These are phyloP conservation scores for Solanum pinnatisectum DNA, from an alignment of 257 asterid genomes.

Conservation along the genomic window DNA sequence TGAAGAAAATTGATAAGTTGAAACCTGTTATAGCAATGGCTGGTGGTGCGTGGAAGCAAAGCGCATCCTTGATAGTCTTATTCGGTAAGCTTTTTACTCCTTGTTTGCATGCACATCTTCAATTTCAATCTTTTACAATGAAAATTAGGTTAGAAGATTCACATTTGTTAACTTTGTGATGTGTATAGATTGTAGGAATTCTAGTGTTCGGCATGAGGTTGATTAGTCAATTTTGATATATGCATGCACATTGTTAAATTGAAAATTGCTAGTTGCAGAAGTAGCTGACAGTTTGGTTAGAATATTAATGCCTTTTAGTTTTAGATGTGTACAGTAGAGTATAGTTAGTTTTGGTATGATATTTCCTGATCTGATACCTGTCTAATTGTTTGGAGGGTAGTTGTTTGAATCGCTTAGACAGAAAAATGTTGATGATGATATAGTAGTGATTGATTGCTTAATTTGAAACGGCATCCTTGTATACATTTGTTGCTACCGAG, in stretches of 20 bases:
- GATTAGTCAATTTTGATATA: background rate
- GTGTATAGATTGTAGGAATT: no score
- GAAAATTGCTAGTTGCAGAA: background rate
- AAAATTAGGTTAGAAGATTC: no score
- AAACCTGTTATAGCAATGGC: background rate
- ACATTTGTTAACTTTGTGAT: no score
- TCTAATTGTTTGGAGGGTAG: background rate
- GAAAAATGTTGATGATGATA: no score
- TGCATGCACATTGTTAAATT: background rate
- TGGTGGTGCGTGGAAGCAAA: no score
- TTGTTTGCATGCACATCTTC: background rate
- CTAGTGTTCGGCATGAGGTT: no score
- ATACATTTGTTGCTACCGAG: background rate
- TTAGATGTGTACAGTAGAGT: no score
- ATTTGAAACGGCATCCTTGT: no score
- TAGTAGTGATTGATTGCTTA: background rate
- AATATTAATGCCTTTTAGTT: no score
- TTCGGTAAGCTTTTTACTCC: slow-evolving; percentile 28
- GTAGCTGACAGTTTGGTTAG: background rate
- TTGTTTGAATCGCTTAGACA: background rate
- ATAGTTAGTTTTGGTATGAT: no score
- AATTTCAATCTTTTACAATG: no score
- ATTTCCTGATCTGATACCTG: no score
- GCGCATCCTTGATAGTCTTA: slow-evolving; percentile 25
- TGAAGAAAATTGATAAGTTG: background rate